phyloP scores from a whole-genome alignment of 2,329 filamentous ascomycete species.

The Uncinocarpus reesii region DNA sequence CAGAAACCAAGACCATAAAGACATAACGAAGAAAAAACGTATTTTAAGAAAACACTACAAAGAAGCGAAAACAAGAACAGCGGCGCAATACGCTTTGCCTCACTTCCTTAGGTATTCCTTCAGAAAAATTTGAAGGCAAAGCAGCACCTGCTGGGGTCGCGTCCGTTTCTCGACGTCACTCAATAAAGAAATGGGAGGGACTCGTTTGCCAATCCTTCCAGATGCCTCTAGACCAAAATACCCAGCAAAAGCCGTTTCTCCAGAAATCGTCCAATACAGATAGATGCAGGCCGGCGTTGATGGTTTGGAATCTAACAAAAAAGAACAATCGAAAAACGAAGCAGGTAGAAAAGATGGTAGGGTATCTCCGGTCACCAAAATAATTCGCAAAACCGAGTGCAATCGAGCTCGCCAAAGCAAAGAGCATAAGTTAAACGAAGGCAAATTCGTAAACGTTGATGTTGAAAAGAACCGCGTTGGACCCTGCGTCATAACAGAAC shows the following conservation, averaged over 20 bases:
- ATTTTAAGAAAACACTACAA: neutral
- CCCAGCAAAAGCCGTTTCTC: no score
- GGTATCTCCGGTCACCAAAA: constrained; percentile 8
- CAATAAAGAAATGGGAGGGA: no score
- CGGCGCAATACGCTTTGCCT: neutral
- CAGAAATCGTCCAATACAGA: neutral
- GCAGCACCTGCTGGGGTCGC: no score
- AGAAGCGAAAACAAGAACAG: constrained; percentile 5
- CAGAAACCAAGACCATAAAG: constrained; percentile 5
- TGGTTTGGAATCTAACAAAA: neutral
- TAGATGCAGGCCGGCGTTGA: no score
- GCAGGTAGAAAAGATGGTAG: constrained; percentile 1
- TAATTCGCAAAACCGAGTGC: neutral
- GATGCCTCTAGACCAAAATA: no score
- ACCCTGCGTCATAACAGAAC: no score
- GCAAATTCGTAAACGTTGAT: no score
- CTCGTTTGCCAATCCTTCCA: no score
- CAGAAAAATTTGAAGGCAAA: no score
- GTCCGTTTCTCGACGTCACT: no score
- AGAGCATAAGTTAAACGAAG: neutral
- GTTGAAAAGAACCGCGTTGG: neutral
- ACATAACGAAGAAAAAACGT: constrained; percentile 5
- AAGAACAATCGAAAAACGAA: neutral
- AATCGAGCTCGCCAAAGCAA: constrained; percentile 3
- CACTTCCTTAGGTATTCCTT: neutral